Base-by-base conservation (phyloP, 352 stramenopile genomes). In the Aphanomyces stellatus region DNA sequence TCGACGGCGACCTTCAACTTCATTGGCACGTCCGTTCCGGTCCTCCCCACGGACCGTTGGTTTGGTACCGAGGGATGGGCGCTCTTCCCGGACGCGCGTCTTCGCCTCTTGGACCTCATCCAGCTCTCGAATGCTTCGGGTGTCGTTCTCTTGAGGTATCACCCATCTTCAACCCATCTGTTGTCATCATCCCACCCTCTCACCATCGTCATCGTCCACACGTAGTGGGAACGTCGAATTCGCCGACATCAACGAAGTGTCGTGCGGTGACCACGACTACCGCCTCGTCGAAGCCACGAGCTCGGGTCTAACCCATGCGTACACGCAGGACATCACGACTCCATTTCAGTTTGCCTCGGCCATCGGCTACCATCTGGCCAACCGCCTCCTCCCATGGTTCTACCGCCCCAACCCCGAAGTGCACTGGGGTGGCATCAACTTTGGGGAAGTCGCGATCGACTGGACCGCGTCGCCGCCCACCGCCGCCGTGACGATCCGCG, bases 141-240 rank as follows among this genome's bases (percentile, higher is more conserved):
- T 24, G 81, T 96, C n/a, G 91, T 98, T 46, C 71, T 97, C 19
- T 74, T 98, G 0, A 77, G 72, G 72, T 77, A 22, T 24, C 28
- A 19, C 10, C 27, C 10, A 30, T 42, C 17, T 31, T 3, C 0
- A 5, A 25, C 37, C 7, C 5, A 15, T 40, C 17, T 3, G 43
- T n/a, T 8, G 7, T 48, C 10, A n/a, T n/a, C n/a, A n/a, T n/a
- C n/a, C n/a, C n/a, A n/a, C n/a, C n/a, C n/a, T n/a, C n/a, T n/a
- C n/a, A n/a, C n/a, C n/a, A n/a, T n/a, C n/a, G n/a, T n/a, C n/a
- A n/a, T n/a, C n/a, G n/a, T n/a, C 1, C 11, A 22, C 11, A 5
- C 57, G 17, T 40, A 95, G 79, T 77, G 93, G 93, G 3, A 91
- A 98, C 74, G 91, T 98, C 0, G 91, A 98, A 65, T 96, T 97